Evolutionary conservation across 306 rosid genomes (phyloP), one percentile per base, ranked within the genome.

Genomic region (Amphicarpaea edgeworthii): DNA sequence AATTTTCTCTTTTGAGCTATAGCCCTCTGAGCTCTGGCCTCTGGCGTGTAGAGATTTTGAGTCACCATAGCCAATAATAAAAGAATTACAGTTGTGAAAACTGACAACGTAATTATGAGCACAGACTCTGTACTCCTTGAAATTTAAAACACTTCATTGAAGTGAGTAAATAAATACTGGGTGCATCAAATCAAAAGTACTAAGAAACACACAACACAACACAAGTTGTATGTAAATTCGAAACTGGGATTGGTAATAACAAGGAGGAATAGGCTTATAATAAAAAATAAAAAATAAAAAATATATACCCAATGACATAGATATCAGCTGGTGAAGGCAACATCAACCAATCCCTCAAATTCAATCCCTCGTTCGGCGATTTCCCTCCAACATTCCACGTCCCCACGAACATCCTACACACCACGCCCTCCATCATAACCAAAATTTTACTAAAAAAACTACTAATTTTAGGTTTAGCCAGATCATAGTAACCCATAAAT

Each of bases 371-470:
- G 14, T 78, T 85, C 1, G 97, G 98, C 1, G 98, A 75, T 63
- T 90, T 92, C 9, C 98, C 98, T 64, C 97, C 98, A 12, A 95
- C 96, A 79, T 95, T 95, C 98, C 98, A 95, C 40, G 98, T 95
- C 77, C 98, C 98, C 49, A 89, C 97, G 23, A 90, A 85, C 90
- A 90, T 87, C 81, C 98, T 95, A 68, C 23, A 84, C 37, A 49
- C 8, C 43, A 60, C 63, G 6, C 40, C 7, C 2, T 61, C 40
- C 54, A 60, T 32, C 54, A 63, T 7, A 41, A 21, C 16, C 20
- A 55, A 54, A 72, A 41, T 73, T 72, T 23, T 7, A 28, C 46
- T 8, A 67, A 3, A 14, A 66, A 23, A 21, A 11, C 63, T 23
- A 57, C n/a, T 11, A 57, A 26, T 59, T 58, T 26, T 14, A 58